Percentiles rank a stretch among this genome's conserved stretches.
phyloP scores from a whole-genome alignment of 805 yeast species.

The Maudiozyma barnettii region DNA sequence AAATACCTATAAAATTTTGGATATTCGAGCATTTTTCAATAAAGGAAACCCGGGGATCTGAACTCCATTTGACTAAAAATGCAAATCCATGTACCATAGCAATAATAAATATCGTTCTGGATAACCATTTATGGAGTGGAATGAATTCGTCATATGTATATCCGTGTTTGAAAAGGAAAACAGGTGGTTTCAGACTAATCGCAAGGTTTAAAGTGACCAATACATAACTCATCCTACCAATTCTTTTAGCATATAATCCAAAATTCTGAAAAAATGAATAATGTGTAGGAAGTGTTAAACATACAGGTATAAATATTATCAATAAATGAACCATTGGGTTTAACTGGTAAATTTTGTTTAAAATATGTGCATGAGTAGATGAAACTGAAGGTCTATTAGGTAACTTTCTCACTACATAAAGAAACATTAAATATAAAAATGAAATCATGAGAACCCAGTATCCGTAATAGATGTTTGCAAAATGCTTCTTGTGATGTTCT shows the following conservation, averaged over 20 bases:
- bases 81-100: slow-evolving; percentile 45
- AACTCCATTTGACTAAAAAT: slow-evolving; percentile 41
- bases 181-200: slow-evolving; percentile 48
- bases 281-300: slow-evolving; percentile 27
- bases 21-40: slow-evolving; percentile 22
- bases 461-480: slow-evolving; percentile 52
- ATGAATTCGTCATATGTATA: slow-evolving; percentile 43
- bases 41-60: slow-evolving; percentile 30
- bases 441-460: slow-evolving; percentile 39
- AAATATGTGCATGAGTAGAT: slow-evolving; percentile 31
- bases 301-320: slow-evolving; percentile 26
- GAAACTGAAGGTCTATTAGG: slow-evolving; percentile 29
- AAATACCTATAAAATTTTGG: slow-evolving; percentile 44
- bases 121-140: slow-evolving; percentile 61
- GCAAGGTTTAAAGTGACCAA: slow-evolving; percentile 50
- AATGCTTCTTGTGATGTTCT: slow-evolving; percentile 48
- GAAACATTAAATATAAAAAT: slow-evolving; percentile 30
- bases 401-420: slow-evolving; percentile 31
- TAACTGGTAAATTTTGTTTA: slow-evolving; percentile 30
- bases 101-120: slow-evolving; percentile 43
- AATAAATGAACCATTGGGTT: slow-evolving; percentile 31
- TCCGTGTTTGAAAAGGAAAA: slow-evolving; percentile 33
- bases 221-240: slow-evolving; percentile 53
- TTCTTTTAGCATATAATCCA: slow-evolving; percentile 37
- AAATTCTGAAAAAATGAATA: slow-evolving; percentile 22